Percentiles rank a stretch among this genome's conserved stretches.
phyloP scores from a whole-genome alignment of 2,329 filamentous ascomycete genomes.

The Fusarium domesticum region DNA sequence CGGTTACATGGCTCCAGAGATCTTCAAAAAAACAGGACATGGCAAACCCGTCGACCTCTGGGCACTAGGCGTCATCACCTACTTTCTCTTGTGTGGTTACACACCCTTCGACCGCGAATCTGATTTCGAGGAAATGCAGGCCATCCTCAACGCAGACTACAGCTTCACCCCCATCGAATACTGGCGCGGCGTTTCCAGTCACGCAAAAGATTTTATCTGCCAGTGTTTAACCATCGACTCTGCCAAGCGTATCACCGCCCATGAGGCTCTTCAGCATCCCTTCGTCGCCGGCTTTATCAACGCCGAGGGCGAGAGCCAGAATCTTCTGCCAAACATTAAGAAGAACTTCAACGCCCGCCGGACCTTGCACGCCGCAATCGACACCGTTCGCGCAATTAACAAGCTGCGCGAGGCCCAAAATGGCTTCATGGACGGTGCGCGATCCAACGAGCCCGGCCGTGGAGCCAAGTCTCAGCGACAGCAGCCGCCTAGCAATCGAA shows the following conservation, averaged over 20 bases:
- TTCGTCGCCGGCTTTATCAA: conserved; percentile 57
- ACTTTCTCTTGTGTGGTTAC: conserved; percentile 96
- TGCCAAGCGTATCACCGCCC: conserved; percentile 81
- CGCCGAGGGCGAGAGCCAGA: conserved; percentile 51
- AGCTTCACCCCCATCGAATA: conserved; percentile 92
- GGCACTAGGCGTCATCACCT: conserved; percentile 98
- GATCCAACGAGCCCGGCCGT: conserved; percentile 48
- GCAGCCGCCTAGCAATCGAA: conserved; percentile 26
- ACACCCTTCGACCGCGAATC: conserved; percentile 97
- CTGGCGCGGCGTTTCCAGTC: conserved; percentile 87
- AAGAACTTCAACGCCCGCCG: conserved; percentile 72
- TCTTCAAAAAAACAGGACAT: conserved; percentile 98
- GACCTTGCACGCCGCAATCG: conserved; percentile 67
- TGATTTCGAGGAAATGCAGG: conserved; percentile 99
- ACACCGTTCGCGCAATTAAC: conserved; percentile 69
- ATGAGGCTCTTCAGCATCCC: conserved; percentile 67
- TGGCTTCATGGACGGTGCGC: conserved; percentile 60
- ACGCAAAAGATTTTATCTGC: conserved; percentile 88
- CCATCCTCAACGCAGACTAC: conserved; percentile 95
- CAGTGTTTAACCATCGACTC: conserved; percentile 90
- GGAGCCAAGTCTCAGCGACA: conserved; percentile 26
- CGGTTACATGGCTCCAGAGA: conserved; percentile 98
- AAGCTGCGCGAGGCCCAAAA: conserved; percentile 64
- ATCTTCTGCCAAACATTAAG: conserved; percentile 66
- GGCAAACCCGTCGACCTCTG: conserved; percentile 98